These are phyloP conservation scores for Blastobotrys malaysiensis DNA, from an alignment of 1,139 yeast species.

Conservation along the genomic window DNA sequence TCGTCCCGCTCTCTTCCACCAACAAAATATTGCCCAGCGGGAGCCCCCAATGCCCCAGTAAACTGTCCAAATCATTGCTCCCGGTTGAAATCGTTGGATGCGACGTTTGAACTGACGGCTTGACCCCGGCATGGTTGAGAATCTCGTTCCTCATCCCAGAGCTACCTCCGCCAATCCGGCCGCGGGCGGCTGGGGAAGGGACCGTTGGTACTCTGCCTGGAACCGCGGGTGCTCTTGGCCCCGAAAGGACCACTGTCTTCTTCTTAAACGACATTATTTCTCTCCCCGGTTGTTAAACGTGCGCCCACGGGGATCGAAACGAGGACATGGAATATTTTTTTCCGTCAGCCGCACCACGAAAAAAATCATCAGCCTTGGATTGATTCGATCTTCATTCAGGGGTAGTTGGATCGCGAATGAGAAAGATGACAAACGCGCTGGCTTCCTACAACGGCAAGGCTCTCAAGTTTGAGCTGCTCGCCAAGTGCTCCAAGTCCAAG, in stretches of 20 bases:
- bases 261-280: conserved; percentile 23
- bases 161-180: too few relatives aligned
- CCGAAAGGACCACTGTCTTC: conserved; percentile 20
- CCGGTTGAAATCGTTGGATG: conserved; percentile 78
- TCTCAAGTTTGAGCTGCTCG: conserved; percentile 36
- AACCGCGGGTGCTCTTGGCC: background rate
- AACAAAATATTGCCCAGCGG: conserved; percentile 71
- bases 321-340: background rate
- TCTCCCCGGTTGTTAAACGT: too few relatives aligned
- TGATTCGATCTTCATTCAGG: background rate
- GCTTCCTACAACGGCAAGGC: conserved; percentile 27
- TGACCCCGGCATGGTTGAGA: conserved; percentile 41
- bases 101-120: conserved; percentile 74
- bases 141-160: background rate
- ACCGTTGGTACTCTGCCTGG: conserved; percentile 2
- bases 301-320: too few relatives aligned
- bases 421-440: background rate
- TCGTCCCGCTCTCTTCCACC: conserved; percentile 80
- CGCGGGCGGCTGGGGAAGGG: too few relatives aligned
- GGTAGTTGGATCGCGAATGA: background rate
- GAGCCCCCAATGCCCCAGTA: conserved; percentile 76
- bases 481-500: conserved; percentile 38
- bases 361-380: background rate
- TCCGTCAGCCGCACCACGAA: background rate
- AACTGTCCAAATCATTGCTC: conserved; percentile 62